These are phyloP conservation scores for Naumovozyma baii DNA, from an alignment of 805 yeast species.

Conservation along the genomic window DNA sequence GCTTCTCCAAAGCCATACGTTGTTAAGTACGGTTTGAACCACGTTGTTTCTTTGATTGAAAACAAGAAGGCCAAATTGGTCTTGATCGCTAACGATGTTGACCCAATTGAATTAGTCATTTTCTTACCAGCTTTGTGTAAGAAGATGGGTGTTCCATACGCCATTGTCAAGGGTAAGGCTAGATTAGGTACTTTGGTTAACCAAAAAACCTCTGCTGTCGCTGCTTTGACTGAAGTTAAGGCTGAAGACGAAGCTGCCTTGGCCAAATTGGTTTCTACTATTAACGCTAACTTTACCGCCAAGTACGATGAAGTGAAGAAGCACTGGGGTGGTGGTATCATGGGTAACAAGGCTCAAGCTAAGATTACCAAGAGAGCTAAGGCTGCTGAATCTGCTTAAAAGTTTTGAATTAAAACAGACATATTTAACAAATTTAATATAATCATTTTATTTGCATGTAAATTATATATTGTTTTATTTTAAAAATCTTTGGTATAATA, in stretches of 20 bases:
- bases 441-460: not conserved
- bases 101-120: constrained; percentile 95
- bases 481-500: not conserved
- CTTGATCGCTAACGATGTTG: constrained; percentile 96
- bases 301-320: constrained; percentile 92
- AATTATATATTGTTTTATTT: not conserved
- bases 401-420: not conserved
- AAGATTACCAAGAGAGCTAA: constrained; percentile 67
- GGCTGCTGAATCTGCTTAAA: constrained; percentile 33
- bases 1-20: constrained; percentile 94
- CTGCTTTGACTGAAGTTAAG: constrained; percentile 91
- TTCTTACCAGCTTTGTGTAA: constrained; percentile 98
- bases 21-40: constrained; percentile 98
- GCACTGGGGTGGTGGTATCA: constrained; percentile 99
- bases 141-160: constrained; percentile 99
- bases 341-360: constrained; percentile 89
- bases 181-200: constrained; percentile 96
- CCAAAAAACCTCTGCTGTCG: constrained; percentile 95
- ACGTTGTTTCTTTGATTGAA: constrained; percentile 93
- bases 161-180: constrained; percentile 96
- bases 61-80: constrained; percentile 98
- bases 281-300: constrained; percentile 83
- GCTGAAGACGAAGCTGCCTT: constrained; percentile 92
- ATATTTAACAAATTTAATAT: not conserved
- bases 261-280: constrained; percentile 84